These are phyloP conservation scores for Diaporthe ilicicola DNA, from an alignment of 2,329 filamentous ascomycete genomes.

Conservation along the genomic window DNA sequence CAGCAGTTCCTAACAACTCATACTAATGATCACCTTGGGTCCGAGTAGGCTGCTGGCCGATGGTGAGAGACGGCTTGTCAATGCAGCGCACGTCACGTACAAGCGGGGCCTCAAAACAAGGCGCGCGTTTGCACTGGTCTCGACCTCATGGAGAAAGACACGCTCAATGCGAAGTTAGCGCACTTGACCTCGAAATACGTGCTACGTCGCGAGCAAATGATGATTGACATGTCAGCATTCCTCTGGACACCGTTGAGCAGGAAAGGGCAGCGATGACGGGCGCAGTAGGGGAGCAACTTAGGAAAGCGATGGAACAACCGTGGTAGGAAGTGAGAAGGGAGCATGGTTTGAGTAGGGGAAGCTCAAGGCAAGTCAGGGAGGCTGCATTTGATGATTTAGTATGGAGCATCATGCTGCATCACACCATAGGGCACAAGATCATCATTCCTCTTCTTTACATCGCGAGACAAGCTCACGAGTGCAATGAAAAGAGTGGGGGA, in stretches of 20 bases:
- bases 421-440: background rate
- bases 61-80: background rate
- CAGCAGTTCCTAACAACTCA: background rate
- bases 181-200: background rate
- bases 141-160: too few species aligned
- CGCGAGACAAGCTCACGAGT: conserved; percentile 6
- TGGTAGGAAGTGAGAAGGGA: background rate
- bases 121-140: too few species aligned
- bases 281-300: background rate
- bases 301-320: background rate
- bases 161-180: too few species aligned
- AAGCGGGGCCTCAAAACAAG: too few species aligned
- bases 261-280: background rate
- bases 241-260: background rate
- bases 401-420: too few species aligned
- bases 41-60: background rate
- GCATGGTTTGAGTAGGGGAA: background rate
- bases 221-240: too few species aligned
- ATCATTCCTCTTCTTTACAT: background rate
- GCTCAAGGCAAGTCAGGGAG: background rate
- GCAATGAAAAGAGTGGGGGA: conserved; percentile 15
- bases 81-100: too few species aligned
- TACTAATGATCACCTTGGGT: background rate
- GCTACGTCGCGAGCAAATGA: background rate
- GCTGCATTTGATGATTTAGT: background rate